Percentiles rank a stretch among this genome's conserved stretches.
Conservation (phyloP, 768 basidiomycete genomes). For the Suillus paluster region DNA sequence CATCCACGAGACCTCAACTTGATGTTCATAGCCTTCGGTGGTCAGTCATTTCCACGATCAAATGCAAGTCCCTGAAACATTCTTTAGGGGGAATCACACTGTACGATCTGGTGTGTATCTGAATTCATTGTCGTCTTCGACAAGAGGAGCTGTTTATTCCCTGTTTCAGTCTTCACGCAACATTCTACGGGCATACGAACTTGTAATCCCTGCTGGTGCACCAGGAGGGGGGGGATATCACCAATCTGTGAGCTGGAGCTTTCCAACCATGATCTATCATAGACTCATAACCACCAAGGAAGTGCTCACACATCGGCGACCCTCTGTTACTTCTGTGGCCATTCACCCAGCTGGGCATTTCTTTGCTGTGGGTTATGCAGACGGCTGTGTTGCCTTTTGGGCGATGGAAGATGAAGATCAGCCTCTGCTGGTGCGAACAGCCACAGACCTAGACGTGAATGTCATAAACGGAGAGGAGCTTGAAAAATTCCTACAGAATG, state of each 20-base stretch:
- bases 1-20: slow-evolving; percentile 78
- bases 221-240: slow-evolving; percentile 75
- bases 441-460: slow-evolving; percentile 60
- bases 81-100: slow-evolving; percentile 61
- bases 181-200: slow-evolving; percentile 66
- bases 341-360: slow-evolving; percentile 78
- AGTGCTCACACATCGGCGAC: slow-evolving; percentile 70
- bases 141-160: neutral
- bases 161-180: slow-evolving; percentile 49
- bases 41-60: slow-evolving; percentile 39
- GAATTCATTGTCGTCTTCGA: slow-evolving; percentile 2
- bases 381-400: slow-evolving; percentile 87
- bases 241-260: slow-evolving; percentile 42
- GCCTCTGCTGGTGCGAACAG: slow-evolving; percentile 74
- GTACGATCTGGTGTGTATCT: slow-evolving; percentile 52
- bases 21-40: slow-evolving; percentile 76
- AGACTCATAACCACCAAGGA: slow-evolving; percentile 42
- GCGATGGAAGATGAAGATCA: slow-evolving; percentile 76
- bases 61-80: slow-evolving; percentile 7
- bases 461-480: slow-evolving; percentile 53
- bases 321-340: slow-evolving; percentile 70
- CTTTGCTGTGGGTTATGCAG: slow-evolving; percentile 80
- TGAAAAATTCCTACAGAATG: slow-evolving; percentile 37
- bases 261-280: neutral
- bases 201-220: slow-evolving; percentile 77